Evolutionary conservation across 2,329 filamentous ascomycete genomes (phyloP).

Genomic region (Xylaria digitata): DNA sequence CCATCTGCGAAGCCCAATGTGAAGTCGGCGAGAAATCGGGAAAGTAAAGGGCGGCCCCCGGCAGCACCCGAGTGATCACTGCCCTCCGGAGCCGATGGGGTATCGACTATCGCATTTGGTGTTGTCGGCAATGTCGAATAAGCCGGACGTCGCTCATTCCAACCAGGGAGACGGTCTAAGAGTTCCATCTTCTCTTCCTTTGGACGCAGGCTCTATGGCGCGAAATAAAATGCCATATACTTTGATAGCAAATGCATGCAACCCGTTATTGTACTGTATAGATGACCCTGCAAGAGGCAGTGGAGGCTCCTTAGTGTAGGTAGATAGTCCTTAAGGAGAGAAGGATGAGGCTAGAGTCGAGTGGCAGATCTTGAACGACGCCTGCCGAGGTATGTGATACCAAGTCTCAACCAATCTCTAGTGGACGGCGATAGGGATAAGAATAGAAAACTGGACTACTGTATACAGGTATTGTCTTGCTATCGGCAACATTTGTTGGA

Average conservation of each 20-base stretch:
- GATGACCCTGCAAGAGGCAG: not conserved
- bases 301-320: not conserved
- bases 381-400: no score
- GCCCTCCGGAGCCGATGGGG: conserved; percentile 4
- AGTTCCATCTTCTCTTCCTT: conserved; percentile 24
- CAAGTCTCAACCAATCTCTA: not conserved
- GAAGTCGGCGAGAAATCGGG: conserved; percentile 66
- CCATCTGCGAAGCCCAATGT: conserved; percentile 84
- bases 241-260: not conserved
- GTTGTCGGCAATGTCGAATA: conserved; percentile 41
- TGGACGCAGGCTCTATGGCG: not conserved
- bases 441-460: no score
- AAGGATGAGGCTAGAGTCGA: conserved; percentile 1
- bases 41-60: conserved; percentile 19
- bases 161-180: conserved; percentile 22
- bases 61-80: not conserved
- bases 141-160: conserved; percentile 25
- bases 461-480: no score
- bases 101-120: conserved; percentile 9
- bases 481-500: not conserved
- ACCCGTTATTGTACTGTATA: not conserved
- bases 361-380: not conserved
- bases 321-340: not conserved
- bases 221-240: not conserved
- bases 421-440: not conserved